Evolutionary conservation across 2,329 filamentous ascomycete species (phyloP).

Genomic region (Chaetothyriales sp.): DNA sequence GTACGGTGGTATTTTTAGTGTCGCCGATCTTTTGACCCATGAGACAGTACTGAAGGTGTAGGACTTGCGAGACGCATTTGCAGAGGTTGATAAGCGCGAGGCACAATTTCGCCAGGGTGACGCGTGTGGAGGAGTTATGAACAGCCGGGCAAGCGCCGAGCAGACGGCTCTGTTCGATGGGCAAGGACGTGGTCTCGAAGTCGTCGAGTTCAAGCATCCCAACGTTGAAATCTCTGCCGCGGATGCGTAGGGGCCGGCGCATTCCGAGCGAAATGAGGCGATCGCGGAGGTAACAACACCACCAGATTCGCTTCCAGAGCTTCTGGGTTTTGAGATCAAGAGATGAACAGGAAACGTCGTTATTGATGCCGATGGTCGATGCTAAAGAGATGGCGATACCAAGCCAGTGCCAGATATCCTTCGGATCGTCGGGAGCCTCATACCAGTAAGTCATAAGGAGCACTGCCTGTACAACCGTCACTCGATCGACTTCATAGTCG

Average conservation of each 20-base stretch:
- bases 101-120: conserved; percentile 72
- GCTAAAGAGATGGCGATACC: conserved; percentile 85
- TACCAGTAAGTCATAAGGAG: conserved; percentile 96
- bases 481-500: conserved; percentile 82
- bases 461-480: conserved; percentile 75
- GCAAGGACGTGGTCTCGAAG: conserved; percentile 61
- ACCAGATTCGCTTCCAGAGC: conserved; percentile 93
- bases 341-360: conserved; percentile 64
- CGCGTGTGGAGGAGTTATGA: conserved; percentile 58
- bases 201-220: conserved; percentile 75
- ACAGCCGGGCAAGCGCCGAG: conserved; percentile 57
- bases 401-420: conserved; percentile 99
- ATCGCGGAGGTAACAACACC: conserved; percentile 93
- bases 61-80: conserved; percentile 75
- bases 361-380: conserved; percentile 84
- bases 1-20: conserved; percentile 67
- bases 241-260: conserved; percentile 82
- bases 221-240: conserved; percentile 85
- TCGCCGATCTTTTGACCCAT: conserved; percentile 63
- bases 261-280: conserved; percentile 85
- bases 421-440: conserved; percentile 90
- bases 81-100: conserved; percentile 85
- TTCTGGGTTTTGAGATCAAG: conserved; percentile 63
- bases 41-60: conserved; percentile 85
- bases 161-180: conserved; percentile 55